These are phyloP conservation scores for Cucurbita argyrosperma DNA, from an alignment of 306 rosid species.

Conservation along the genomic window DNA sequence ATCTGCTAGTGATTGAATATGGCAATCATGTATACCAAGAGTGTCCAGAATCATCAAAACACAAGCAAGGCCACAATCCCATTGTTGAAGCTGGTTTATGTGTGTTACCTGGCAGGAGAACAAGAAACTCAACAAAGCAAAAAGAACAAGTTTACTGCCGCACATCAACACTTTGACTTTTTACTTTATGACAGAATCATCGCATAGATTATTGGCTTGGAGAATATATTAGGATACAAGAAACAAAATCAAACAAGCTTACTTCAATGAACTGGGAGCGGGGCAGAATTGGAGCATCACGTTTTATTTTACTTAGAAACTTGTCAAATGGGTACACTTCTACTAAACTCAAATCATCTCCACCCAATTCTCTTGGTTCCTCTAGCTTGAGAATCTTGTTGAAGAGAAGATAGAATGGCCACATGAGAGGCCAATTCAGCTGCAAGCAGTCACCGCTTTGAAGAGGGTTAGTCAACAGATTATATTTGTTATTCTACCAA, in stretches of 20 bases:
- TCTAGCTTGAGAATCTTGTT: constrained; percentile 48
- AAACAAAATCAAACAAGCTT: constrained; percentile 22
- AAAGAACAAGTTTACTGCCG: neutral
- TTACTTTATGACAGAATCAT: neutral
- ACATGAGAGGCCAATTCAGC: constrained; percentile 42
- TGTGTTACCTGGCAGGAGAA: constrained; percentile 69
- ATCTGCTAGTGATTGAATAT: constrained; percentile 47
- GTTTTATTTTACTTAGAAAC: constrained; percentile 20
- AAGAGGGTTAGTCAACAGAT: neutral
- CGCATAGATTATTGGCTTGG: neutral
- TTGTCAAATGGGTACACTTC: constrained; percentile 31
- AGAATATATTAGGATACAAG: neutral
- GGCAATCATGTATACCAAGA: constrained; percentile 35
- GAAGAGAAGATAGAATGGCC: constrained; percentile 65
- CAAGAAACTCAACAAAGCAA: neutral
- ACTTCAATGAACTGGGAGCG: constrained; percentile 48
- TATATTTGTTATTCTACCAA: neutral
- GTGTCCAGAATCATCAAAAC: constrained; percentile 62
- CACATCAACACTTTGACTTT: neutral
- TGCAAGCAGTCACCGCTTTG: constrained; percentile 3
- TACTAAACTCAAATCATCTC: constrained; percentile 23
- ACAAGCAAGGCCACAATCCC: constrained; percentile 99
- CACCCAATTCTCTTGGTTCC: constrained; percentile 31
- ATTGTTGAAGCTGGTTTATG: constrained; percentile 59
- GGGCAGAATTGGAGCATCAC: constrained; percentile 19